Conservation (phyloP, 2,329 filamentous ascomycete species). For the Colletotrichum spinosum region DNA sequence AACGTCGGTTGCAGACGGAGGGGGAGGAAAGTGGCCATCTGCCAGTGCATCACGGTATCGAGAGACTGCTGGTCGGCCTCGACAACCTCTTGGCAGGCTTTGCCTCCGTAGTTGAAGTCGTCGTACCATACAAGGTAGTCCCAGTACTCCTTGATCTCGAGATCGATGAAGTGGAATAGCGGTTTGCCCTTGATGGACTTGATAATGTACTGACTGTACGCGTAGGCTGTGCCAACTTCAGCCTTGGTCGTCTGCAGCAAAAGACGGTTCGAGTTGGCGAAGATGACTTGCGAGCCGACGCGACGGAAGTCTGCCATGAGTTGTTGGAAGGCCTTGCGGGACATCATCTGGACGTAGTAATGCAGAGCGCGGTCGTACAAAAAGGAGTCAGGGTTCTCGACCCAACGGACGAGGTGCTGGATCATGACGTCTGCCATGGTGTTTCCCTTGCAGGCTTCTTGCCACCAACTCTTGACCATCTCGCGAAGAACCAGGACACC, state of each 20-base stretch:
- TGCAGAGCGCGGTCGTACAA: conserved; percentile 95
- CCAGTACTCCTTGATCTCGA: conserved; percentile 99
- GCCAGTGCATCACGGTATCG: conserved; percentile 98
- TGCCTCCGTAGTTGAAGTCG: conserved; percentile 98
- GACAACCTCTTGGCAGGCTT: conserved; percentile 85
- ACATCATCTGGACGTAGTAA: conserved; percentile 99
- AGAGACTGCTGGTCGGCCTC: conserved; percentile 80
- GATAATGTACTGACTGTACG: conserved; percentile 97
- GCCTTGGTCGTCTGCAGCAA: conserved; percentile 96
- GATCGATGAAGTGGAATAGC: conserved; percentile 95
- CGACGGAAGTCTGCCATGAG: conserved; percentile 96
- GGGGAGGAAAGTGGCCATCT: conserved; percentile 91
- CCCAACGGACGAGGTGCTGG: conserved; percentile 96
- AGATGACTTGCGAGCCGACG: conserved; percentile 95
- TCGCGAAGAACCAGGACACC: conserved; percentile 91
- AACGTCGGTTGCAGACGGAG: conserved; percentile 84
- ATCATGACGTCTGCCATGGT: conserved; percentile 98
- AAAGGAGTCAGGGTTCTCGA: conserved; percentile 91
- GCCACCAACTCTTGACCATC: conserved; percentile 99
- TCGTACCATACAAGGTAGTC: conserved; percentile 99
- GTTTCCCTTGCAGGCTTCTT: conserved; percentile 89
- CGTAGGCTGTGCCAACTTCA: conserved; percentile 95
- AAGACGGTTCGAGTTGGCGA: conserved; percentile 88
- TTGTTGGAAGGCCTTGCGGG: conserved; percentile 94
- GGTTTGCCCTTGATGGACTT: conserved; percentile 97